These are phyloP conservation scores for Vigna radiata DNA, from an alignment of 306 rosid genomes.

Conservation along the genomic window DNA sequence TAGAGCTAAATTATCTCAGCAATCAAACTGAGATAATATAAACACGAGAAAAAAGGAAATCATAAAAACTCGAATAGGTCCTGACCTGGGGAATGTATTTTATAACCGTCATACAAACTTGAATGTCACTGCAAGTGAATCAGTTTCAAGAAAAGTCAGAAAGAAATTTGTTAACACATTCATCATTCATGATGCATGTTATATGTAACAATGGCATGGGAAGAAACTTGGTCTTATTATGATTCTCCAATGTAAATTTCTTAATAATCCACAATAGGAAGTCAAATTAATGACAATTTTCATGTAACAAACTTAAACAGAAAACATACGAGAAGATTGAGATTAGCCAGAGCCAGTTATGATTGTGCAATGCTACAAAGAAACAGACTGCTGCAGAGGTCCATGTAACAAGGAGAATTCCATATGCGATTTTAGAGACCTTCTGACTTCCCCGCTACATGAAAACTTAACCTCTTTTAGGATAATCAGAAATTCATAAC, in stretches of 20 bases:
- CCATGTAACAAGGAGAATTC: slow-evolving; percentile 71
- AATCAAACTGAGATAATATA: not conserved
- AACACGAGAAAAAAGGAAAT: not conserved
- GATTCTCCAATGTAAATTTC: not conserved
- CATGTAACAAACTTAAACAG: slow-evolving; percentile 5
- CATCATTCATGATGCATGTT: slow-evolving; percentile 4
- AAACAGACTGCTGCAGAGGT: slow-evolving; percentile 69
- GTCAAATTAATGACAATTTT: slow-evolving; percentile 7
- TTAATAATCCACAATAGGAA: not conserved
- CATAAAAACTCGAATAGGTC: not conserved
- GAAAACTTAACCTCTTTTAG: slow-evolving; percentile 26
- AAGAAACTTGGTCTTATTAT: not conserved
- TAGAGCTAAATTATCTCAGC: not conserved
- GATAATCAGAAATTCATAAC: slow-evolving; percentile 8
- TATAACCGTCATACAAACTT: slow-evolving; percentile 78
- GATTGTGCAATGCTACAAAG: slow-evolving; percentile 70
- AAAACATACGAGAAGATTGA: slow-evolving; percentile 67
- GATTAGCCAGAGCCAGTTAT: slow-evolving; percentile 94
- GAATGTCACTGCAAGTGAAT: slow-evolving; percentile 75
- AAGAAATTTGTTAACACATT: slow-evolving; percentile 1
- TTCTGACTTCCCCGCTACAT: slow-evolving; percentile 82
- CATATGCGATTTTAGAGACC: slow-evolving; percentile 64
- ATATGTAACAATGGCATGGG: not conserved
- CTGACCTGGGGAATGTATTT: slow-evolving; percentile 96
- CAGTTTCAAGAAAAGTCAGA: slow-evolving; percentile 42